These are phyloP conservation scores for Peronospora belbahrii DNA, from an alignment of 352 stramenopile species.

Conservation along the genomic window DNA sequence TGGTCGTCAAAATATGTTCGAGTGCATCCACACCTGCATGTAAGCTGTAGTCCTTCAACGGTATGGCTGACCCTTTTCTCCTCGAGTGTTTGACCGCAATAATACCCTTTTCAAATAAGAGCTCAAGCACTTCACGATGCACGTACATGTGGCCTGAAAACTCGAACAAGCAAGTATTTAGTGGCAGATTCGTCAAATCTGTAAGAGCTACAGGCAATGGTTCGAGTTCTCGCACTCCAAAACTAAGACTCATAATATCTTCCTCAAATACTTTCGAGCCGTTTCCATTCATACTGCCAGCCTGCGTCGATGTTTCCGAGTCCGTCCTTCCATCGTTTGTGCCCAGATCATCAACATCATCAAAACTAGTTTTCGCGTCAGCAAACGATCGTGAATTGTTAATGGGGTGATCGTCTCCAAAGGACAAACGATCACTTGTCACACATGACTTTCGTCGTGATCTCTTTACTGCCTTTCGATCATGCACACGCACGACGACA, in stretches of 20 bases:
- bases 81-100: slow-evolving; percentile 60
- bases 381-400: slow-evolving; percentile 39
- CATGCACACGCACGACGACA: slow-evolving; percentile 54
- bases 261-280: slow-evolving; percentile 29
- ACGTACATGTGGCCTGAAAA: slow-evolving; percentile 62
- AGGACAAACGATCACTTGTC: slow-evolving; percentile 28
- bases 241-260: slow-evolving; percentile 50
- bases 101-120: slow-evolving; percentile 55
- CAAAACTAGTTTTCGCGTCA: slow-evolving; percentile 26
- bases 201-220: slow-evolving; percentile 48
- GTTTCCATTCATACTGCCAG: slow-evolving; percentile 4
- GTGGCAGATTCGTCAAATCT: slow-evolving; percentile 59
- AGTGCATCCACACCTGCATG: slow-evolving; percentile 67
- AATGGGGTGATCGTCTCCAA: slow-evolving; percentile 37
- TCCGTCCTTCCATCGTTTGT: slow-evolving; percentile 22
- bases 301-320: slow-evolving; percentile 14
- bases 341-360: slow-evolving; percentile 25
- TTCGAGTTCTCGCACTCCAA: slow-evolving; percentile 63
- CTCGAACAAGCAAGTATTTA: slow-evolving; percentile 79
- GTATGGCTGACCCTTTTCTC: slow-evolving; percentile 67
- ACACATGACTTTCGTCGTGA: slow-evolving; percentile 43
- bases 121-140: slow-evolving; percentile 58
- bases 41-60: slow-evolving; percentile 71
- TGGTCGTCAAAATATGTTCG: slow-evolving; percentile 41
- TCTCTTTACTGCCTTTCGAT: slow-evolving; percentile 33